A percentile compares a stretch with the other conserved stretches of the same genome.
Conservation (phyloP, 1,284 basidiomycete species). For the Pascua guehoae region DNA sequence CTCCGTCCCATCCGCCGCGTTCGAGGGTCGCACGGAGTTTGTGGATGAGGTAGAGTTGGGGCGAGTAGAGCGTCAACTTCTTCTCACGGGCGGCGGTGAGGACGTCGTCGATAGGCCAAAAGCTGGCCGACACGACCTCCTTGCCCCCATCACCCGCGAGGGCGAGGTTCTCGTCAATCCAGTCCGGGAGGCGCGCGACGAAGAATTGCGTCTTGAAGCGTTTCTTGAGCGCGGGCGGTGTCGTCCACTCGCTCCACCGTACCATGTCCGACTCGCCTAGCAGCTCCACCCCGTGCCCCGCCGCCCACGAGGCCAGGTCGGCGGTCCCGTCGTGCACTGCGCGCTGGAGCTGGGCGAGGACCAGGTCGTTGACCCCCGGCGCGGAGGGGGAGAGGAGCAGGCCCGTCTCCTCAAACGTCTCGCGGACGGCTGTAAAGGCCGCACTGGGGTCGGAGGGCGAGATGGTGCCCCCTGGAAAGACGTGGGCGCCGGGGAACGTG, state of each 20-base stretch:
- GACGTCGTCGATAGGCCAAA: background rate
- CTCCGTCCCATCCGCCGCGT: background rate
- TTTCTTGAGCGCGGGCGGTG: background rate
- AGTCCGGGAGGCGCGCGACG: slow-evolving; percentile 2
- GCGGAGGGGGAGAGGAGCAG: slow-evolving; percentile 5
- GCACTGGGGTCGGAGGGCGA: background rate
- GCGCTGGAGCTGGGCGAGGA: background rate
- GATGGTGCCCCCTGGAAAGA: slow-evolving; percentile 13
- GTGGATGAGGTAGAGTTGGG: background rate
- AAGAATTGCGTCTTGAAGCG: slow-evolving; percentile 12
- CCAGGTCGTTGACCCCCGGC: background rate
- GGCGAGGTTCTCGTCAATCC: no score
- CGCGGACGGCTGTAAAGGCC: slow-evolving; percentile 7
- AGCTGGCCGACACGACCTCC: background rate
- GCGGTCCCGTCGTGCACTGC: slow-evolving; percentile 1
- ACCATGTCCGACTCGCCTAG: slow-evolving; percentile 2
- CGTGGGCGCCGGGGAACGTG: slow-evolving; percentile 6
- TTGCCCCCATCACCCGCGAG: background rate
- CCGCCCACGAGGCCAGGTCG: no score
- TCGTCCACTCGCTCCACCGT: slow-evolving; percentile 9
- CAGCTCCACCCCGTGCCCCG: background rate
- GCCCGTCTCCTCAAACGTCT: slow-evolving; percentile 14
- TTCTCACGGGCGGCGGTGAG: background rate
- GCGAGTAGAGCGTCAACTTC: background rate
- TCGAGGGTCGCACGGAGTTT: background rate